phyloP scores from a whole-genome alignment of 805 yeast genomes.

The Brettanomyces custersianus region DNA sequence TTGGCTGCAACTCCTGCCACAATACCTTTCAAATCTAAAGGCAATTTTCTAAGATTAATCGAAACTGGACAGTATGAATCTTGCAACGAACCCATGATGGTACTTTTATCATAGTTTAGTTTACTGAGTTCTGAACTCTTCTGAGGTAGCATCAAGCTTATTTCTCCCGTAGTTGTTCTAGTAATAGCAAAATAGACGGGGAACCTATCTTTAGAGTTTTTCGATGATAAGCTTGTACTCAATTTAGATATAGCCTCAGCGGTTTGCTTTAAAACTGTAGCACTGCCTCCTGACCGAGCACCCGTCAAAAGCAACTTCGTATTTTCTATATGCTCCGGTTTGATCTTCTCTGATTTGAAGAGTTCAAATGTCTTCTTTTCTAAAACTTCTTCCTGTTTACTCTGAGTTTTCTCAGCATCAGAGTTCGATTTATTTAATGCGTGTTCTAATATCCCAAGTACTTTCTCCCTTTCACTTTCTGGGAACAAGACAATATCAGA shows the following conservation, averaged over 20 bases:
- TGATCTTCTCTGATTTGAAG: conserved; percentile 29
- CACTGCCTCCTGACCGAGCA: conserved; percentile 42
- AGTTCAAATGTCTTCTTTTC: conserved; percentile 29
- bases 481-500: conserved; percentile 60
- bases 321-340: conserved; percentile 34
- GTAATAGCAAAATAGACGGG: conserved; percentile 45
- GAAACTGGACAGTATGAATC: conserved; percentile 50
- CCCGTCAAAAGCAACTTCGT: conserved; percentile 45
- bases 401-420: not conserved
- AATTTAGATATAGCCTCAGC: conserved; percentile 26
- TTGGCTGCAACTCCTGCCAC: conserved; percentile 56
- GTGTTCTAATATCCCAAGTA: conserved; percentile 34
- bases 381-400: conserved; percentile 8
- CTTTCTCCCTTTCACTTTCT: conserved; percentile 31
- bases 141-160: conserved; percentile 39
- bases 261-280: conserved; percentile 32
- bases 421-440: not conserved
- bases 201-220: conserved; percentile 7
- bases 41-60: conserved; percentile 44
- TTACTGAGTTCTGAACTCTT: conserved; percentile 26
- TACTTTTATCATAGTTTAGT: conserved; percentile 31
- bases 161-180: conserved; percentile 40
- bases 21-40: conserved; percentile 55
- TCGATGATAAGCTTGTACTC: conserved; percentile 8
- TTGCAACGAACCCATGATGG: conserved; percentile 46